Evolutionary conservation across 495 filamentous ascomycete genomes (phyloP).

Genomic region (Chaetomium tenue): DNA sequence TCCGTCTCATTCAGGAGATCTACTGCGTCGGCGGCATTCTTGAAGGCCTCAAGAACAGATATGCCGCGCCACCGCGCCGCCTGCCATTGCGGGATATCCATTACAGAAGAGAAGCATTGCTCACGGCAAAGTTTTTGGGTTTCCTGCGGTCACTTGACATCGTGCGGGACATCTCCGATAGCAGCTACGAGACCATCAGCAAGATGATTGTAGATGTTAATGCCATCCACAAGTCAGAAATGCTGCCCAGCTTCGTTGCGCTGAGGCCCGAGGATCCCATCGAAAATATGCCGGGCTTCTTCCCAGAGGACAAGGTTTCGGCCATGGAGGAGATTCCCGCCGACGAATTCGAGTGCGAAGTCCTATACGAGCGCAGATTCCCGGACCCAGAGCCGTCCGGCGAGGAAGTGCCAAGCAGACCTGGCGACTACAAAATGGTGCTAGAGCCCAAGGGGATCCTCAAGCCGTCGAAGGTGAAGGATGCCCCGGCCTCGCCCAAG

Average conservation of each 20-base stretch:
- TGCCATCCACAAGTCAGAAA: constrained; percentile 40
- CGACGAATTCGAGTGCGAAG: constrained; percentile 23
- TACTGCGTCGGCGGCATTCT: constrained; percentile 16
- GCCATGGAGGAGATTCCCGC: constrained; percentile 29
- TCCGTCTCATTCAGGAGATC: constrained; percentile 19
- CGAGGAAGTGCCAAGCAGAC: neutral
- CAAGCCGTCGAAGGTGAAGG: constrained; percentile 28
- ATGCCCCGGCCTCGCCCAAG: constrained; percentile 19
- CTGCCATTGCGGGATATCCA: constrained; percentile 9
- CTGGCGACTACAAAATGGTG: constrained; percentile 22
- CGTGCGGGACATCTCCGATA: neutral
- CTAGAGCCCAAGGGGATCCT: constrained; percentile 30
- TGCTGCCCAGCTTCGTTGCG: constrained; percentile 32
- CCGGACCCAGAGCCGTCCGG: constrained; percentile 21
- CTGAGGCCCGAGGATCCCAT: constrained; percentile 6
- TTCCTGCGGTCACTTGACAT: constrained; percentile 22
- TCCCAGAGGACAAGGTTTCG: constrained; percentile 21
- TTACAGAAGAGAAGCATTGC: constrained; percentile 13
- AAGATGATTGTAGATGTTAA: constrained; percentile 42
- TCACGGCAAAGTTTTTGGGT: constrained; percentile 21
- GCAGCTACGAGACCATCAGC: constrained; percentile 18
- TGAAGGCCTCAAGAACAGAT: neutral
- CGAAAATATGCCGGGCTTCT: constrained; percentile 22
- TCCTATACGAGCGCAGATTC: constrained; percentile 23
- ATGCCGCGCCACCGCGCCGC: constrained; percentile 11